Conservation (phyloP, 345 rosid species). For the Zanthoxylum bungeanum region DNA sequence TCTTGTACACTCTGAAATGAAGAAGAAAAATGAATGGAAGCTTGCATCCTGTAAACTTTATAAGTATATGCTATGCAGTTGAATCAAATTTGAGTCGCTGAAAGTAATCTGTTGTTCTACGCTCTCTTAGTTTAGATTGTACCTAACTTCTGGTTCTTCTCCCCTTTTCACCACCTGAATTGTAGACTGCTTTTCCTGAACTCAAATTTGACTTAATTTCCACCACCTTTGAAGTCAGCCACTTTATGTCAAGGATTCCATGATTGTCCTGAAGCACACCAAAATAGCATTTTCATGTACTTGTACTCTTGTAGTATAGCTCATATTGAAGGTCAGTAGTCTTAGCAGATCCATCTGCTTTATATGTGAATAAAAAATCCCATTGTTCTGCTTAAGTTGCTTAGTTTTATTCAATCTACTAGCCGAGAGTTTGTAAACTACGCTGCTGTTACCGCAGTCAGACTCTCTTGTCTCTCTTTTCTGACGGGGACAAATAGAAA, state of each 20-base stretch:
- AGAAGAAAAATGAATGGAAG: neutral
- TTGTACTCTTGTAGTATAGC: neutral
- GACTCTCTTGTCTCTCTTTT: neutral
- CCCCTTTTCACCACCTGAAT: neutral
- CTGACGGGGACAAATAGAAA: neutral
- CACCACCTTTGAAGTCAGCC: neutral
- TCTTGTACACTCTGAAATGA: neutral
- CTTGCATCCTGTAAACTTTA: neutral
- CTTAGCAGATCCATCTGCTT: neutral
- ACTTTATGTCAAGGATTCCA: neutral
- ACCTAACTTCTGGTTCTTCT: neutral
- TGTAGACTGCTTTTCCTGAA: neutral
- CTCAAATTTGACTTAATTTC: neutral
- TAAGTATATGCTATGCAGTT: neutral
- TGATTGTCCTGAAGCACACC: neutral
- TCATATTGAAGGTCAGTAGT: neutral
- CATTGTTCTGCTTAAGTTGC: neutral
- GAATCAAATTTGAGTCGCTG: neutral
- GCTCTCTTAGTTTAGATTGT: neutral
- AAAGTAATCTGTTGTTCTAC: neutral
- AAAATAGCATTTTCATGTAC: too few species aligned
- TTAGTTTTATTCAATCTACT: neutral
- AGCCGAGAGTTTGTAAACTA: neutral
- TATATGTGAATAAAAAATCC: neutral
- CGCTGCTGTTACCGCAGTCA: neutral